A percentile compares a stretch with the other conserved stretches of the same genome.
These are phyloP conservation scores for Malassezia slooffiae DNA, from an alignment of 1,284 basidiomycete species.

Conservation along the genomic window DNA sequence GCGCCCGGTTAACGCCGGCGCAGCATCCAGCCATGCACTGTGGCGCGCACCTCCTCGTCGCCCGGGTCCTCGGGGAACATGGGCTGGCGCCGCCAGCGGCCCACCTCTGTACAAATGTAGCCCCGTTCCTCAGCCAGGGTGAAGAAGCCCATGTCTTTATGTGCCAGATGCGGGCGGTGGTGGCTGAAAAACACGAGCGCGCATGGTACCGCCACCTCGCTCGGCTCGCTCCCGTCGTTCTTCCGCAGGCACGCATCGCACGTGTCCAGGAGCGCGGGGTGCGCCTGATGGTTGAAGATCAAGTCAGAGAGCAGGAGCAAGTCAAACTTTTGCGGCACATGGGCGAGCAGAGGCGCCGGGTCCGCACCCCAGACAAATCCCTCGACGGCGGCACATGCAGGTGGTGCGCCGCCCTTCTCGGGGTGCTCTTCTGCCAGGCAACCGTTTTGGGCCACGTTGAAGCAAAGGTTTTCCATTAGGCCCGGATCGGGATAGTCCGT, in stretches of 20 bases:
- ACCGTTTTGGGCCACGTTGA: conserved; percentile 61
- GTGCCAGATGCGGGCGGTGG: conserved; percentile 68
- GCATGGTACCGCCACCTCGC: conserved; percentile 46
- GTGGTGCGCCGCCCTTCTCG: conserved; percentile 48
- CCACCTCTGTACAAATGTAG: conserved; percentile 66
- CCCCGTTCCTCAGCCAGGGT: conserved; percentile 56
- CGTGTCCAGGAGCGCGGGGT: conserved; percentile 68
- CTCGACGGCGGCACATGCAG: conserved; percentile 33
- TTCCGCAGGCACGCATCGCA: conserved; percentile 55
- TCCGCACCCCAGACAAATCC: conserved; percentile 85
- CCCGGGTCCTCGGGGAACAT: conserved; percentile 37
- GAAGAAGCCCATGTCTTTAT: conserved; percentile 78
- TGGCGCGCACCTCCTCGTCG: conserved; percentile 26
- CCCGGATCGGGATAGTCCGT: conserved; percentile 82
- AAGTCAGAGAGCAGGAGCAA: conserved; percentile 82
- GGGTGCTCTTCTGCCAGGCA: no score
- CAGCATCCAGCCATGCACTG: conserved; percentile 24
- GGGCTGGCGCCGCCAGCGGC: conserved; percentile 51
- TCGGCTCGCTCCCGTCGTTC: conserved; percentile 5
- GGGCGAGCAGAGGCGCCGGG: conserved; percentile 53
- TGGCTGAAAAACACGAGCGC: conserved; percentile 86
- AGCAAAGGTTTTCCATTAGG: conserved; percentile 65
- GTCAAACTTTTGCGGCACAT: conserved; percentile 55
- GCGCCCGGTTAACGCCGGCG: no score
- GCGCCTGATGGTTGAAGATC: conserved; percentile 65